Evolutionary conservation across 2,329 filamentous ascomycete species (phyloP).

Genomic region (Magnaporthales sp.): DNA sequence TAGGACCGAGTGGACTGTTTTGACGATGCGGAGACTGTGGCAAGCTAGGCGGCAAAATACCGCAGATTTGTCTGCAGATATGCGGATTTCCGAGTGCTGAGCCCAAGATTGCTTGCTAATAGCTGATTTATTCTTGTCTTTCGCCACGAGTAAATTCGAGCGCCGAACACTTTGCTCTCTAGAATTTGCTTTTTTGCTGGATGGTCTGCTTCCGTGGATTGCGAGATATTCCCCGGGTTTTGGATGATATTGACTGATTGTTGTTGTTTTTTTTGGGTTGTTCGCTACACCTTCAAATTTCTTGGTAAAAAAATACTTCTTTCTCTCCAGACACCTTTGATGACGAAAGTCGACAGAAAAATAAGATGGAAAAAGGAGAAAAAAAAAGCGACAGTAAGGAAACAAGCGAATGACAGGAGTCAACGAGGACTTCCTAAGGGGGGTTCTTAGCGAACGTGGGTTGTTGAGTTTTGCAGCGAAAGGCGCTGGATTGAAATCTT

Average conservation of each 20-base stretch:
- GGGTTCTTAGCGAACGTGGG: slow-evolving; percentile 42
- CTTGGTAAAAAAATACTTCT: slow-evolving; percentile 23
- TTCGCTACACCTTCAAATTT: slow-evolving; percentile 11
- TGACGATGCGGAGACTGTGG: not conserved
- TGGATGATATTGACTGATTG: not conserved
- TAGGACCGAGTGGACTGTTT: not conserved
- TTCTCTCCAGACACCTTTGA: slow-evolving; percentile 42
- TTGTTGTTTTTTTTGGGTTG: not conserved
- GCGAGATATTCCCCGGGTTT: not conserved
- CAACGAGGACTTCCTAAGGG: slow-evolving; percentile 61
- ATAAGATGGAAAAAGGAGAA: slow-evolving; percentile 31
- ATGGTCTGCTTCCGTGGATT: not conserved
- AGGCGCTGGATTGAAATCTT: not conserved
- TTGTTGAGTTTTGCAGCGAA: slow-evolving; percentile 25
- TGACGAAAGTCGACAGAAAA: slow-evolving; percentile 56
- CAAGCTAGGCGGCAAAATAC: not conserved
- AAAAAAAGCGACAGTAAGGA: slow-evolving; percentile 30
- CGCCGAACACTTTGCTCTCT: not conserved
- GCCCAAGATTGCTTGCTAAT: not conserved
- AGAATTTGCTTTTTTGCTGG: not conserved
- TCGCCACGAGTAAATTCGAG: not conserved
- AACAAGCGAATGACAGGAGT: slow-evolving; percentile 68
- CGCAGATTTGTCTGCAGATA: not conserved
- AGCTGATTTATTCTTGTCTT: not conserved
- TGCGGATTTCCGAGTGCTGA: not conserved